A percentile compares a stretch with the other conserved stretches of the same genome.
phyloP scores from a whole-genome alignment of 2,329 filamentous ascomycete species.

The Arthroderma sp. region DNA sequence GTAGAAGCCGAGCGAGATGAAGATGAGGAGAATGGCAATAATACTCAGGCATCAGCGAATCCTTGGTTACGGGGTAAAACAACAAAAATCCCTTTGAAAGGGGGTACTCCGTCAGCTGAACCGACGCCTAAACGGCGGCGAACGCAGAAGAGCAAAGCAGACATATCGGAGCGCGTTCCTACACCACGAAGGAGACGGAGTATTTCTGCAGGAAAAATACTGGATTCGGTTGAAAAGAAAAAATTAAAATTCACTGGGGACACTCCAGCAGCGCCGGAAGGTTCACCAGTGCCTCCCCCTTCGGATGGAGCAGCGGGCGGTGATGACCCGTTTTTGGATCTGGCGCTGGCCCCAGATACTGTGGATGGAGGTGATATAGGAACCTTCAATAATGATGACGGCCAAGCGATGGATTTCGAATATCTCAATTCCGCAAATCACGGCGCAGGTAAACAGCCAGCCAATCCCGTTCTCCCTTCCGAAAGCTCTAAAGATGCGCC shows the following conservation, averaged over 20 bases:
- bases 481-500: conserved; percentile 12
- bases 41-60: conserved; percentile 16
- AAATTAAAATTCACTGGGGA: conserved; percentile 1
- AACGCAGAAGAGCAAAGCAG: conserved; percentile 33
- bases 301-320: conserved; percentile 18
- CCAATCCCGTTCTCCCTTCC: conserved; percentile 10
- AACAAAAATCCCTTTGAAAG: conserved; percentile 31
- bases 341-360: conserved; percentile 10
- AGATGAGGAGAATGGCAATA: conserved; percentile 23
- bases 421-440: not conserved
- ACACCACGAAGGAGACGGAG: conserved; percentile 17
- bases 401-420: conserved; percentile 10
- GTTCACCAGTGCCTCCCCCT: not conserved
- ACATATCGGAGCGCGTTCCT: conserved; percentile 18
- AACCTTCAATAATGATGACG: conserved; percentile 1
- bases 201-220: not conserved
- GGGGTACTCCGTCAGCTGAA: conserved; percentile 18
- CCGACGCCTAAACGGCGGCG: conserved; percentile 29
- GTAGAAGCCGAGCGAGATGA: conserved; percentile 35
- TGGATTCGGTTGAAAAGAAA: conserved; percentile 7
- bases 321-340: conserved; percentile 20
- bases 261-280: not conserved
- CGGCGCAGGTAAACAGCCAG: not conserved
- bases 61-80: conserved; percentile 19
- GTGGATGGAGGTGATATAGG: not conserved